Evolutionary conservation across 768 basidiomycete species (phyloP).

Genomic region (Kockovaella imperatae): DNA sequence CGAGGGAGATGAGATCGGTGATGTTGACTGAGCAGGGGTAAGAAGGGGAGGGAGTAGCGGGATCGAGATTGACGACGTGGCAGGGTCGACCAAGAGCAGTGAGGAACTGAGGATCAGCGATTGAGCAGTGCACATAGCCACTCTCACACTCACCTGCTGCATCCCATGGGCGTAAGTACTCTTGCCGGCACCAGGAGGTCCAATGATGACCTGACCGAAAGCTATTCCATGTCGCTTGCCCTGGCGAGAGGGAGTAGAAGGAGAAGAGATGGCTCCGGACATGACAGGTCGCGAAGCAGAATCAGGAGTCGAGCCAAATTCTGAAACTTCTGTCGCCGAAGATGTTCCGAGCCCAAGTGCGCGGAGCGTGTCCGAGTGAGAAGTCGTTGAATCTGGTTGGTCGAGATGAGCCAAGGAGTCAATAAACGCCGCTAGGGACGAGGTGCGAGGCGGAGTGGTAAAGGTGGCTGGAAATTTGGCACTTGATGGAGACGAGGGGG

Average conservation of each 20-base stretch:
- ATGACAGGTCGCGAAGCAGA: background rate
- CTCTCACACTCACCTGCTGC: slow-evolving; percentile 44
- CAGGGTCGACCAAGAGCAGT: slow-evolving; percentile 78
- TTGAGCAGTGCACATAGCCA: background rate
- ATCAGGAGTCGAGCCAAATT: no score
- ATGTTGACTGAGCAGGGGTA: slow-evolving; percentile 89
- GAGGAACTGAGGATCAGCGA: slow-evolving; percentile 53
- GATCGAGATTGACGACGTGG: slow-evolving; percentile 88
- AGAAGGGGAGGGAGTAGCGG: slow-evolving; percentile 79
- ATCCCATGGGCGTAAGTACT: slow-evolving; percentile 48
- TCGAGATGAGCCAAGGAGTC: no score
- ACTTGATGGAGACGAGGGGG: no score
- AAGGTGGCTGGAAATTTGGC: no score
- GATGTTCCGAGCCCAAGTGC: no score
- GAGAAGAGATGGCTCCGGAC: background rate
- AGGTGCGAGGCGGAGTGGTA: no score
- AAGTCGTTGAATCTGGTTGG: no score
- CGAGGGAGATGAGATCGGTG: slow-evolving; percentile 71
- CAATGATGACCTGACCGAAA: slow-evolving; percentile 46
- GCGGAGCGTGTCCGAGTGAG: no score
- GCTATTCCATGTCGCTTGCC: slow-evolving; percentile 17
- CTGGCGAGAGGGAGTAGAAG: background rate
- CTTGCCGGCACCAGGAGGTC: slow-evolving; percentile 48
- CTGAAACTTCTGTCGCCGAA: no score
- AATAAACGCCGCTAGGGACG: no score